Base-by-base conservation (phyloP, 2,329 filamentous ascomycete genomes). In the Graphilbum ipis-grandicollis region DNA sequence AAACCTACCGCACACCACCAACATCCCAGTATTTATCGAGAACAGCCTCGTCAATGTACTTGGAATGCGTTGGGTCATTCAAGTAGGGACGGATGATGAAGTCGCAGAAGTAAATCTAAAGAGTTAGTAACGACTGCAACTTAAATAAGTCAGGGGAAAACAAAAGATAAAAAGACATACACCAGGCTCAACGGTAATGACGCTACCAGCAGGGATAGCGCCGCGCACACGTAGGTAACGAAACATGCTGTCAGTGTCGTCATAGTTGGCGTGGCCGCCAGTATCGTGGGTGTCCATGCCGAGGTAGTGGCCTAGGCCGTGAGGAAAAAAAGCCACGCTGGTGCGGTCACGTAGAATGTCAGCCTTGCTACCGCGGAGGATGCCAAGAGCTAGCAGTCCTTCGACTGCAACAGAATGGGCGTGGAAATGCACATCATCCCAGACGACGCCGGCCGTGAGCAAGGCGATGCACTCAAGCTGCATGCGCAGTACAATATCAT, bases 121-220 rank as follows among this genome's bases (percentile, higher is more conserved):
- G 8, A 23, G 19, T 42, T 13, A 41, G 37, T 41, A 31, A 15
- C 23, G 8, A 8, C 23, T 25, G 23, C 23, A 8, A 9, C 15
- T 10, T 10, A 2, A 26, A 4, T 14, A 31, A 19, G 2, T 28
- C 10, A 33, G 13, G 2, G 40, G n/a, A n/a, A n/a, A n/a, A n/a
- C n/a, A n/a, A n/a, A n/a, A n/a, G n/a, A 36, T 29, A n/a, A 9
- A 29, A 32, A 37, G 25, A 63, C 73, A 57, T 63, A 82, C 73
- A 34, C 90, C 90, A 12, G 90, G 90, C 62, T 98, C 90, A 29
- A 96, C 88, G 0, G 90, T 98, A 37, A 98, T 76, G 19, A 98
- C 83, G 35, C 78, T 78, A 8, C 80, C 79, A 1, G 75, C 77
- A 0, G 84, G 83, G 34, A 94, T 56, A 18, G 59, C 66, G 12